Base-by-base conservation (phyloP, 495 filamentous ascomycete genomes). In the Hypoxylon perforatum region DNA sequence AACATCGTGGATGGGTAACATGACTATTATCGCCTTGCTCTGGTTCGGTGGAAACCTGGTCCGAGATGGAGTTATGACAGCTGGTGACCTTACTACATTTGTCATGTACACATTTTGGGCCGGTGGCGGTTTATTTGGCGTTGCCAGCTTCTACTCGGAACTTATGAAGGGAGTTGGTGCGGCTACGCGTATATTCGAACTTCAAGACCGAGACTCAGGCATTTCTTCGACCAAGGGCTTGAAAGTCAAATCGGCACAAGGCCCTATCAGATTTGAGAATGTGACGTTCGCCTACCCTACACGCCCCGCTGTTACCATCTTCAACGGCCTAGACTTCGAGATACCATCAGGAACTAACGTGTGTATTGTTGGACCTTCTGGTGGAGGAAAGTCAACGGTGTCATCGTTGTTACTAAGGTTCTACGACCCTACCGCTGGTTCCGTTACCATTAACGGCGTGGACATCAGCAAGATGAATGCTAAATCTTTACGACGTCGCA, bases 91-190 rank as follows among this genome's bases (percentile, higher is more conserved):
- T 55, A 93, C 96, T n/a, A 94, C 92, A 2, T 99, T 99, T 77
- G 82, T 99, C 73, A 97, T 99, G 95, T 99, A 97, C 72, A 92
- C 94, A 12, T 93, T 90, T 17, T 97, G 94, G 78, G 94, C 94
- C 17, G 94, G 94, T 8, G 91, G 88, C 21, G 93, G 90, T 78
- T 86, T 99, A 63, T 96, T 98, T 65, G 95, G 95, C 2, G 80
- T 99, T 9, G 96, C 93, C 30, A 92, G 90, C 68, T 99, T 99
- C 80, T 97, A 97, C 80, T 97, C 93, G 9, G 95, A 99, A 75
- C 85, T 99, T 17, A 98, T 97, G 95, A 98, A 98, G 73, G 96
- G 96, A 38, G 95, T 97, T 19, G 95, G 95, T 68, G 95, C 95
- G 36, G 96, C 95, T 11, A 94, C 90, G 71, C 91, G 95, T 22